These are phyloP conservation scores for Balansia obtecta DNA, from an alignment of 2,329 filamentous ascomycete species.

Conservation along the genomic window DNA sequence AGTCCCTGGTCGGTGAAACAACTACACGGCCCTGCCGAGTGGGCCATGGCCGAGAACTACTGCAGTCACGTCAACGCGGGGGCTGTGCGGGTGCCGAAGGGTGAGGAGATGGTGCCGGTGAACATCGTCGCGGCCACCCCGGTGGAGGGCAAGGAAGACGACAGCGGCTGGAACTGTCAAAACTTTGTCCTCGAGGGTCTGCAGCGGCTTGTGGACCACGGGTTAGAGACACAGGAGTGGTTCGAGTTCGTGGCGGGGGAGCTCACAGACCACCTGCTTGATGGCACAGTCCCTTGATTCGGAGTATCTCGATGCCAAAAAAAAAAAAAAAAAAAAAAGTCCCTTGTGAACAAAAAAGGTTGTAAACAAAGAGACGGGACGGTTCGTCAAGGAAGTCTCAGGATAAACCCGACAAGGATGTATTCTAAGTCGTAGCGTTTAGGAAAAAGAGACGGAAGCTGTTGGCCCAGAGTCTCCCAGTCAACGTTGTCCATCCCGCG, in stretches of 20 bases:
- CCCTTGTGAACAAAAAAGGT: too few species aligned
- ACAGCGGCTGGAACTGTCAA: background rate
- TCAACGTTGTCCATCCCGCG: slow-evolving; percentile 9
- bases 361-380: too few species aligned
- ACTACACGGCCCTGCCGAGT: background rate
- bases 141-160: background rate
- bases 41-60: background rate
- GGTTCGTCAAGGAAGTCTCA: background rate
- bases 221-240: too few species aligned
- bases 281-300: too few species aligned
- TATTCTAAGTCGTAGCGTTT: background rate
- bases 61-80: background rate
- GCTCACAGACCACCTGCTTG: too few species aligned
- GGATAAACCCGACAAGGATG: background rate
- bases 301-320: too few species aligned
- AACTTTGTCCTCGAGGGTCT: background rate
- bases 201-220: background rate
- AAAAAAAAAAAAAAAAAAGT: too few species aligned
- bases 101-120: background rate
- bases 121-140: background rate
- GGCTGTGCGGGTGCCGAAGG: background rate
- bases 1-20: background rate
- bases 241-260: too few species aligned
- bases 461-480: slow-evolving; percentile 7
- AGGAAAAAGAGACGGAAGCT: background rate